Evolutionary conservation across 1,284 basidiomycete species (phyloP).

Genomic region (Malassezia nana): DNA sequence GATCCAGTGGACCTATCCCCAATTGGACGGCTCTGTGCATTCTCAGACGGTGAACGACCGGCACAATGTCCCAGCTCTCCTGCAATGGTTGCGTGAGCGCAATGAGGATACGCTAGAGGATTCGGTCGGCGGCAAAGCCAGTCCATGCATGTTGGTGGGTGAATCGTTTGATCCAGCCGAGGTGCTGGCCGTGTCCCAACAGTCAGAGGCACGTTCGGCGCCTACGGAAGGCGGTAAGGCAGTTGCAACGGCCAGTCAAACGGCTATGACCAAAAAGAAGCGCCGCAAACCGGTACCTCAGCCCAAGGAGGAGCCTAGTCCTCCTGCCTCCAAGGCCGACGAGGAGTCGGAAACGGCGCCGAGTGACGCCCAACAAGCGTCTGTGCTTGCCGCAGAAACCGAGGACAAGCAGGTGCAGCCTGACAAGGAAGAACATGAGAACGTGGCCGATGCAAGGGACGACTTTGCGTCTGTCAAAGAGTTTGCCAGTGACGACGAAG

Average conservation of each 20-base stretch:
- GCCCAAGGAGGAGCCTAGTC: not conserved
- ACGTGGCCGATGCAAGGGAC: not conserved
- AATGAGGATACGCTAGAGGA: constrained; percentile 44
- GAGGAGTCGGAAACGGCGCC: no score
- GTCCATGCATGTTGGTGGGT: constrained; percentile 14
- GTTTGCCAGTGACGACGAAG: constrained; percentile 30
- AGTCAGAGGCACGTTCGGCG: not conserved
- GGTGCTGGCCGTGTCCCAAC: not conserved
- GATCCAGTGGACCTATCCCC: constrained; percentile 44
- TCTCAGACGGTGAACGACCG: constrained; percentile 36
- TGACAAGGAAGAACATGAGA: not conserved
- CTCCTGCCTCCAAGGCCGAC: no score
- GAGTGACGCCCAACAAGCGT: not conserved
- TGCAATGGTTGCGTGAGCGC: constrained; percentile 43
- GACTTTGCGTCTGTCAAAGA: constrained; percentile 23
- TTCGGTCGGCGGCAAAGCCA: constrained; percentile 31
- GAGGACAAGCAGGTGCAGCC: not conserved
- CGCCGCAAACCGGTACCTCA: not conserved
- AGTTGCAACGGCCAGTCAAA: not conserved
- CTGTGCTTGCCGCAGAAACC: not conserved
- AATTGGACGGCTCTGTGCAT: constrained; percentile 28
- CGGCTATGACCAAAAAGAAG: no score
- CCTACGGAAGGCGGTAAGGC: not conserved
- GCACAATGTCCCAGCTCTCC: constrained; percentile 38
- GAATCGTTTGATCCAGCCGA: not conserved